phyloP scores from a whole-genome alignment of 2,329 filamentous ascomycete genomes.

The Helicocarpus griseus region DNA sequence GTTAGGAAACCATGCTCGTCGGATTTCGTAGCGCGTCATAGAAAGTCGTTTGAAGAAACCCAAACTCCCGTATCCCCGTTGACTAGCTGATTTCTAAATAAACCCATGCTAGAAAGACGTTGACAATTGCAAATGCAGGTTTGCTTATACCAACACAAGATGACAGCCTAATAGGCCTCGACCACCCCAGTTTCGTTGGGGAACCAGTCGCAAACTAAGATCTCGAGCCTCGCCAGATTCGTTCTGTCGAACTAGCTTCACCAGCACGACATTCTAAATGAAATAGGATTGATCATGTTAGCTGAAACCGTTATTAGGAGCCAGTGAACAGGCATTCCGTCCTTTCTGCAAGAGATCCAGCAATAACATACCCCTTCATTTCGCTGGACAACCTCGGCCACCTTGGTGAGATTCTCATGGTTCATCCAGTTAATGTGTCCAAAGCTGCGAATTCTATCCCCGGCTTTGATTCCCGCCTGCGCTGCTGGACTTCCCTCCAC shows the following conservation, averaged over 20 bases:
- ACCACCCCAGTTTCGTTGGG: slow-evolving; percentile 78
- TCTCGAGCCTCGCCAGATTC: slow-evolving; percentile 39
- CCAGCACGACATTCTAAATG: slow-evolving; percentile 56
- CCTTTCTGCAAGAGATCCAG: background rate
- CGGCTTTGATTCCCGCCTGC: slow-evolving; percentile 65
- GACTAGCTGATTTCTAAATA: too few species aligned
- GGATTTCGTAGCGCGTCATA: too few species aligned
- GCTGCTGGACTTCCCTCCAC: slow-evolving; percentile 70
- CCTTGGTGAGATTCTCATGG: slow-evolving; percentile 73
- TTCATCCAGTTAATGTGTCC: slow-evolving; percentile 75
- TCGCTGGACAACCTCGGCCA: slow-evolving; percentile 80
- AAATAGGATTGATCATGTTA: slow-evolving; percentile 8
- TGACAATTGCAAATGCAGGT: background rate
- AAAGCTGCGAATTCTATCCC: slow-evolving; percentile 76
- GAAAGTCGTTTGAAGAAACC: too few species aligned
- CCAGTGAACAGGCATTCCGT: background rate
- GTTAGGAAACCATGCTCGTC: too few species aligned
- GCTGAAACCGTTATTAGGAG: background rate
- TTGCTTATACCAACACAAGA: slow-evolving; percentile 61
- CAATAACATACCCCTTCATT: slow-evolving; percentile 74
- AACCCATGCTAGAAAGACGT: too few species aligned
- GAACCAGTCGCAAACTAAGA: slow-evolving; percentile 62
- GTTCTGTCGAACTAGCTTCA: slow-evolving; percentile 51
- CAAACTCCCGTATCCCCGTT: too few species aligned
- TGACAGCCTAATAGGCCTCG: slow-evolving; percentile 85